phyloP scores from a whole-genome alignment of 495 filamentous ascomycete species.

The Mycothermus thermophilus region DNA sequence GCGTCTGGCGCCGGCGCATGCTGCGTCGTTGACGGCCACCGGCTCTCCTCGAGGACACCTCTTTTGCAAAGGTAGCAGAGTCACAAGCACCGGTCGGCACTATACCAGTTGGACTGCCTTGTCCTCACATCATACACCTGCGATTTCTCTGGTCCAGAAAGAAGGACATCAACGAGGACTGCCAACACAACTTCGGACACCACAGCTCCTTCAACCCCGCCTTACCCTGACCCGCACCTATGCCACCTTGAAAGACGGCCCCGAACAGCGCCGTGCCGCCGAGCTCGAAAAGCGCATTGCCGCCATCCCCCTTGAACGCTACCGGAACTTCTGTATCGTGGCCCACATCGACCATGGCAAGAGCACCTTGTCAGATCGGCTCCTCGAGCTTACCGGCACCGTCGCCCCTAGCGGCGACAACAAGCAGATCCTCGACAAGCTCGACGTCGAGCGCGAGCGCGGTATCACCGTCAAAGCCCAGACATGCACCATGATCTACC shows the following conservation, averaged over 20 bases:
- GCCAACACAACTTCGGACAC: background rate
- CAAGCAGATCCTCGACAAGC: slow-evolving; percentile 91
- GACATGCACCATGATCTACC: slow-evolving; percentile 95
- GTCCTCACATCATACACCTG: no score
- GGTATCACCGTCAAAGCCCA: slow-evolving; percentile 98
- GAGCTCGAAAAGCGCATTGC: slow-evolving; percentile 72
- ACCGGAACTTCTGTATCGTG: slow-evolving; percentile 95
- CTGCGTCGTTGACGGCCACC: background rate
- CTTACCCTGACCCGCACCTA: background rate
- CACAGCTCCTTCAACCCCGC: background rate
- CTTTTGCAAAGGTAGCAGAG: background rate
- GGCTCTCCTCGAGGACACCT: background rate
- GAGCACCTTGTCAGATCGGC: slow-evolving; percentile 77
- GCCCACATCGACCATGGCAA: slow-evolving; percentile 99
- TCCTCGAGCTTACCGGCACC: slow-evolving; percentile 90
- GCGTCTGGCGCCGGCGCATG: slow-evolving; percentile 8
- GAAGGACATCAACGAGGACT: no score
- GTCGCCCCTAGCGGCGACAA: slow-evolving; percentile 67
- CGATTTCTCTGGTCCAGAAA: no score
- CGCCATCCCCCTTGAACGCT: slow-evolving; percentile 78
- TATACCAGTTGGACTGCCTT: no score
- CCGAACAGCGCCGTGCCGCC: slow-evolving; percentile 8
- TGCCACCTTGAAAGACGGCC: slow-evolving; percentile 1
- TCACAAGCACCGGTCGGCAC: background rate
- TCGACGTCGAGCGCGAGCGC: slow-evolving; percentile 89